Base-by-base conservation (phyloP, 2,329 filamentous ascomycete genomes). In the Penicillium sp. region DNA sequence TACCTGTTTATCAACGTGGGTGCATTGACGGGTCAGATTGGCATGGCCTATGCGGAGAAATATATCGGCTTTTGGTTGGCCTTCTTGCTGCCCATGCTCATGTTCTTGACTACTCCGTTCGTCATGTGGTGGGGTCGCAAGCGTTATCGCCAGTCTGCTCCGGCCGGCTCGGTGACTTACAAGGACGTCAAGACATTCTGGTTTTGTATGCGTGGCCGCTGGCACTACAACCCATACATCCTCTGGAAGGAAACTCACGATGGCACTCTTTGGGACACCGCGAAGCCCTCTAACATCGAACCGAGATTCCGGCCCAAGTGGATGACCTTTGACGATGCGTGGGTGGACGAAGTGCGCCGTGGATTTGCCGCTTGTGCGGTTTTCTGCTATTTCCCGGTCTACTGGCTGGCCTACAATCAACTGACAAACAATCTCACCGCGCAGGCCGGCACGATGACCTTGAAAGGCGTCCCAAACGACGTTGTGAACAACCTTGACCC, bases 341-440 rank as follows among this genome's bases (percentile, higher is more conserved):
- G 89, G 88, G 89, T 93, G 38, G 89, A 91, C 69, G 88, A 92
- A 69, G 85, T 92, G 44, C 80, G 81, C 54, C 86, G 89, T 74
- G 88, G 87, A 57, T 78, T 89, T 57, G 79, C 82, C 62, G 87
- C 87, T 56, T 89, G 87, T 76, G 80, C 83, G 60, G 87, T 90
- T 44, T 92, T 89, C 74, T 76, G 82, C 62, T 82, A 79, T 70
- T 52, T 57, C 45, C 42, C 51, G 22, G 20, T 62, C 67, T 63
- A 63, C 42, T 70, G 70, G 72, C 70, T 82, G 5, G 74, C 78
- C 5, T 82, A 81, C 68, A 78, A 77, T 61, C 81, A 83, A 62
- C 79, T 82, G 71, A 79, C 75, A 57, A 80, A 78, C 69, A 83
- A 83, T 60, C 63, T 84, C 46, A 80, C 79, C 14, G 80, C 81